These are phyloP conservation scores for Passalora sequoiae DNA, from an alignment of 2,329 filamentous ascomycete genomes.

Conservation along the genomic window DNA sequence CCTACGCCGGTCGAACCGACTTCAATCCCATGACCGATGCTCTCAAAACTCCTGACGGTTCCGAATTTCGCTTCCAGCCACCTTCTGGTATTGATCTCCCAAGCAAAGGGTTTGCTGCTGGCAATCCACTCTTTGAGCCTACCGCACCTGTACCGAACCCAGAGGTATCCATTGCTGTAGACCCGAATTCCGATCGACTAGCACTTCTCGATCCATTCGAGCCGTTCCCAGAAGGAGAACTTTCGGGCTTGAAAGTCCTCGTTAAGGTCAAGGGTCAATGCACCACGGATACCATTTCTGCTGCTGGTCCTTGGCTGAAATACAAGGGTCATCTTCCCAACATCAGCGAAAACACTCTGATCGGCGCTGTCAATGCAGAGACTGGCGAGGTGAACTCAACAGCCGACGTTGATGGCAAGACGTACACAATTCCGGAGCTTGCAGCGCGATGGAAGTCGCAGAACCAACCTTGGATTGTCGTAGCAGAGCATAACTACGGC, in stretches of 20 bases:
- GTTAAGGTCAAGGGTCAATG: conserved; percentile 98
- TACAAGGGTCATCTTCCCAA: conserved; percentile 99
- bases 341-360: conserved; percentile 94
- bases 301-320: conserved; percentile 94
- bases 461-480: conserved; percentile 79
- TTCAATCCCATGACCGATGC: conserved; percentile 94
- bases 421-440: conserved; percentile 73
- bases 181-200: conserved; percentile 81
- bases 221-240: conserved; percentile 68
- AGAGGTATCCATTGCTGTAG: conserved; percentile 66
- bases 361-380: conserved; percentile 86
- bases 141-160: conserved; percentile 67
- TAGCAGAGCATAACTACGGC: conserved; percentile 96
- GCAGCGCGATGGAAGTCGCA: conserved; percentile 75
- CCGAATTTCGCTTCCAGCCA: conserved; percentile 74
- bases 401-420: conserved; percentile 73
- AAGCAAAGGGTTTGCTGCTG: conserved; percentile 71
- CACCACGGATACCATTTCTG: conserved; percentile 97
- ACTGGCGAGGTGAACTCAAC: conserved; percentile 90
- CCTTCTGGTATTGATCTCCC: conserved; percentile 59
- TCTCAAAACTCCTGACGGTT: conserved; percentile 72
- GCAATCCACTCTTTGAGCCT: conserved; percentile 68
- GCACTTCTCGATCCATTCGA: conserved; percentile 87
- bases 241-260: conserved; percentile 74
- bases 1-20: conserved; percentile 83